A percentile compares a stretch with the other conserved stretches of the same genome.
Conservation (phyloP, 2,329 filamentous ascomycete species). For the Malbranchea cinnamomea region DNA sequence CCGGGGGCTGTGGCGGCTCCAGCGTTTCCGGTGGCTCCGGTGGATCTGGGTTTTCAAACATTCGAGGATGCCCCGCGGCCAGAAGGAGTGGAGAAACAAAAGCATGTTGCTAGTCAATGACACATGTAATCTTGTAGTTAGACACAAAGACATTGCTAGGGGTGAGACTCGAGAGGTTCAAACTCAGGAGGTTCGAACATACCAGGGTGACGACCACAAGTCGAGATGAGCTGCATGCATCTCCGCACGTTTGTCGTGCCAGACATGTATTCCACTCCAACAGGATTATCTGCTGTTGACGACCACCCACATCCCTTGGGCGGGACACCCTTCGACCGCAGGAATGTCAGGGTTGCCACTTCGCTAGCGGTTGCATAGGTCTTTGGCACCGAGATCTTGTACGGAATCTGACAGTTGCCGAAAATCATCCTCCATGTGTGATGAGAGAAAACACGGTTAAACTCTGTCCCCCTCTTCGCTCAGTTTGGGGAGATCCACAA, state of each 20-base stretch:
- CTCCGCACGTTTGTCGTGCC: conserved; percentile 12
- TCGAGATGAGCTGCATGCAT: conserved; percentile 11
- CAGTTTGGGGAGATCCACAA: conserved; percentile 16
- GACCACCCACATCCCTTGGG: conserved; percentile 23
- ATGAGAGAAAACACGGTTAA: conserved; percentile 23
- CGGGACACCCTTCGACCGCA: conserved; percentile 19
- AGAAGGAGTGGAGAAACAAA: conserved; percentile 5
- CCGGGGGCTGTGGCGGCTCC: conserved; percentile 4
- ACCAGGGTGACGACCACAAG: conserved; percentile 12
- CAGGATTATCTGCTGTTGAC: conserved; percentile 18
- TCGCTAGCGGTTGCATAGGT: conserved; percentile 22
- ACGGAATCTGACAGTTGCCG: conserved; percentile 21
- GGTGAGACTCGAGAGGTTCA: conserved; percentile 4
- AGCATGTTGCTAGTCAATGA: conserved; percentile 10
- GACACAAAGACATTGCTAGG: conserved; percentile 7
- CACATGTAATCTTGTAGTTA: conserved; percentile 4
- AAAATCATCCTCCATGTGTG: conserved; percentile 17
- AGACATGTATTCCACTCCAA: conserved; percentile 25
- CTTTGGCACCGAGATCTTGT: conserved; percentile 17
- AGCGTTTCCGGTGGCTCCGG: conserved; percentile 4
- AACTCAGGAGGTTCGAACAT: background rate
- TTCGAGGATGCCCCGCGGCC: conserved; percentile 7
- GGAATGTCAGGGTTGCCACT: conserved; percentile 23
- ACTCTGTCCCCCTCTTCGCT: conserved; percentile 24
- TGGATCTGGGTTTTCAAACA: conserved; percentile 8